phyloP scores from a whole-genome alignment of 305 asterid species.

The Solanum hybrid region DNA sequence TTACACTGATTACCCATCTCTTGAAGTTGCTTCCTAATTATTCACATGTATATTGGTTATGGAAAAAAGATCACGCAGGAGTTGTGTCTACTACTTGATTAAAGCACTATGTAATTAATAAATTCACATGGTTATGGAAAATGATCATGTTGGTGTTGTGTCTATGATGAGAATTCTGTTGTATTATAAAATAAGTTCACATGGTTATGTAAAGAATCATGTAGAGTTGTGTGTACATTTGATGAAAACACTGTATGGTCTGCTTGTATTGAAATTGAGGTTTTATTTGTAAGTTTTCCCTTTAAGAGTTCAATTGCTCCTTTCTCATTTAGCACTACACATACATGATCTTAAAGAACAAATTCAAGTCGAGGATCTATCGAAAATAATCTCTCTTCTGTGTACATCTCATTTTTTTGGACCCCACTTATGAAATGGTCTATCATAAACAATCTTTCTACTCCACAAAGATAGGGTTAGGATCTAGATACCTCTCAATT shows the following conservation, averaged over 20 bases:
- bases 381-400: no score
- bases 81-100: background rate
- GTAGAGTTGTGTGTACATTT: background rate
- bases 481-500: background rate
- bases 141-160: background rate
- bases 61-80: background rate
- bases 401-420: no score
- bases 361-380: no score
- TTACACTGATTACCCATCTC: slow-evolving; percentile 4
- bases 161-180: background rate
- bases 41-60: background rate
- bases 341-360: background rate
- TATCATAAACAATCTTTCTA: no score
- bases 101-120: background rate
- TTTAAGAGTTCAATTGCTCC: background rate
- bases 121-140: background rate
- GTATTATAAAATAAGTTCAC: background rate
- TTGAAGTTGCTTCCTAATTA: slow-evolving; percentile 5
- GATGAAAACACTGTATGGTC: background rate
- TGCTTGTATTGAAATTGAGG: background rate
- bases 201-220: background rate
- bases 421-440: background rate
- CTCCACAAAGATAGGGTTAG: background rate
- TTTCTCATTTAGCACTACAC: background rate
- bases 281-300: background rate